phyloP scores from a whole-genome alignment of 176 grass and related monocot genomes.

The Ananas comosus region DNA sequence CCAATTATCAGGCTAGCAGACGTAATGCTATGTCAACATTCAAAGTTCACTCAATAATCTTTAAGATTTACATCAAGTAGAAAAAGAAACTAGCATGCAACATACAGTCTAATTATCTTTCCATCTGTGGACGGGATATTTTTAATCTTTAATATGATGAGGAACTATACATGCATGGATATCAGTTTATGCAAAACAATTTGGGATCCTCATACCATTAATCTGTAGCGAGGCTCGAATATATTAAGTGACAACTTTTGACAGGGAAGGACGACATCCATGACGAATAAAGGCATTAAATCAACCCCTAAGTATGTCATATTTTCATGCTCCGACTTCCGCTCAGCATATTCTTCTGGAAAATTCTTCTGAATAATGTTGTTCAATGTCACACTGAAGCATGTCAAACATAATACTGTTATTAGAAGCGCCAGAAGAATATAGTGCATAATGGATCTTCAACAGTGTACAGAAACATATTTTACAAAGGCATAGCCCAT shows the following conservation, averaged over 20 bases:
- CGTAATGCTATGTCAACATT: background rate
- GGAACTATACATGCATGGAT: constrained; percentile 4
- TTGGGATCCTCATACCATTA: constrained; percentile 59
- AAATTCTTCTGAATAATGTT: constrained; percentile 94
- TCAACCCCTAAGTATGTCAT: constrained; percentile 74
- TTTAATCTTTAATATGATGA: background rate
- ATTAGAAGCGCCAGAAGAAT: constrained; percentile 32
- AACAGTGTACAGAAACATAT: background rate
- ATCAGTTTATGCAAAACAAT: constrained; percentile 27
- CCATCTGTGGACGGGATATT: background rate
- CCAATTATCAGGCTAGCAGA: background rate
- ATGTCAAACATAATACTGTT: constrained; percentile 32
- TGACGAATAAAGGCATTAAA: constrained; percentile 98
- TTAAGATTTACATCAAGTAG: background rate
- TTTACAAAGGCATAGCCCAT: background rate
- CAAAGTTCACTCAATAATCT: background rate
- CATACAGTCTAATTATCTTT: background rate
- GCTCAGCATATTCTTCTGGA: constrained; percentile 83
- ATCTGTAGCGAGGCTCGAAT: constrained; percentile 99
- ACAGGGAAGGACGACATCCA: constrained; percentile 93
- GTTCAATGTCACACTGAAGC: constrained; percentile 79
- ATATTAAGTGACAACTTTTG: constrained; percentile 98
- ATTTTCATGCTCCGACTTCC: constrained; percentile 78
- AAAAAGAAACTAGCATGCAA: background rate
- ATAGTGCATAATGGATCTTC: constrained; percentile 1